These are phyloP conservation scores for Phytophthora lateralis DNA, from an alignment of 352 stramenopile genomes.

Conservation along the genomic window DNA sequence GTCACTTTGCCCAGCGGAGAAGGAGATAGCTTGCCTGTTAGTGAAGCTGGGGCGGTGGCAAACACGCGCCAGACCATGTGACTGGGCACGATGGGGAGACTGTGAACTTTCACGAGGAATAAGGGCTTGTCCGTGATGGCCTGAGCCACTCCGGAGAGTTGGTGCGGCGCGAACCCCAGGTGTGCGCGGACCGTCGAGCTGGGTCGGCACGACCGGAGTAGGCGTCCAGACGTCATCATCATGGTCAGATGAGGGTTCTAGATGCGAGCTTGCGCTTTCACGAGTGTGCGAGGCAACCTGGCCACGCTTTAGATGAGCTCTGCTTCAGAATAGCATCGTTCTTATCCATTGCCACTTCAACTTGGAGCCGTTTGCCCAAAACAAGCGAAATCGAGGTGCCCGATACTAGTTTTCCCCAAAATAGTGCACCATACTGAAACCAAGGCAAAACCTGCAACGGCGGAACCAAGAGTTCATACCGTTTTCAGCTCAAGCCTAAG, in stretches of 20 bases:
- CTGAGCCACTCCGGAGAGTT: slow-evolving; percentile 25
- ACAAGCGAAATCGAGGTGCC: neutral
- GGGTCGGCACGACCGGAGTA: slow-evolving; percentile 14
- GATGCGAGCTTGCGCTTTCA: slow-evolving; percentile 5
- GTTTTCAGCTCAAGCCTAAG: slow-evolving; percentile 14
- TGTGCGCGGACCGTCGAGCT: slow-evolving; percentile 11
- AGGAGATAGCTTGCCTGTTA: slow-evolving; percentile 6
- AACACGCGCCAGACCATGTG: slow-evolving; percentile 22
- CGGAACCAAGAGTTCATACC: slow-evolving; percentile 11
- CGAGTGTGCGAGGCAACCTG: slow-evolving; percentile 3
- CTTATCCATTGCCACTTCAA: neutral
- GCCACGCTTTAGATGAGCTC: neutral
- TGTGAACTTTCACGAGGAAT: slow-evolving; percentile 22
- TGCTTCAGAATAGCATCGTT: slow-evolving; percentile 19
- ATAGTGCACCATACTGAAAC: neutral
- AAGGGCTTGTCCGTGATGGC: slow-evolving; percentile 16
- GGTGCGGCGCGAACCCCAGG: slow-evolving; percentile 32
- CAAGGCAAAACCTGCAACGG: neutral
- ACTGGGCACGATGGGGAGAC: slow-evolving; percentile 25
- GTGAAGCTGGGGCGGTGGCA: slow-evolving; percentile 4
- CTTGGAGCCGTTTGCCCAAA: neutral
- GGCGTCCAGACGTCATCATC: slow-evolving; percentile 20
- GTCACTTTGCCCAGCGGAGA: slow-evolving; percentile 8
- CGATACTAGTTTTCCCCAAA: neutral
- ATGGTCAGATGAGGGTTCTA: slow-evolving; percentile 1